A percentile compares a stretch with the other conserved stretches of the same genome.
Evolutionary conservation across 169 alveolate species (phyloP).

Genomic region (Theileria parva): DNA sequence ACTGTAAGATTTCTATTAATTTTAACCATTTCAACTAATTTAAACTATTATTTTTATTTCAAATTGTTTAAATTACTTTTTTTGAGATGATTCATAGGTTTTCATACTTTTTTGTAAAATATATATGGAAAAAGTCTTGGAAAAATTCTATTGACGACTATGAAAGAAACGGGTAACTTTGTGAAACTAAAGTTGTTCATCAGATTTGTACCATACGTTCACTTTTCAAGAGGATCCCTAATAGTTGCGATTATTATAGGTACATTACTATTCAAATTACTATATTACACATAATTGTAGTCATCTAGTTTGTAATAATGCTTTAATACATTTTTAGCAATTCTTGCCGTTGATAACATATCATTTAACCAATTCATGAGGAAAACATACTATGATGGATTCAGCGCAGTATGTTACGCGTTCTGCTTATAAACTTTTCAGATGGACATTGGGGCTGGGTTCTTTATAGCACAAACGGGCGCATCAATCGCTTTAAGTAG

Average conservation of each 20-base stretch:
- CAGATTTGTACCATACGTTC: conserved; percentile 11
- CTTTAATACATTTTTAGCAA: conserved; percentile 22
- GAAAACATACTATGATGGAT: conserved; percentile 55
- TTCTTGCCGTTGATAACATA: conserved; percentile 51
- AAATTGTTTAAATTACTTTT: too few relatives aligned
- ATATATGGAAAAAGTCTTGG: neutral
- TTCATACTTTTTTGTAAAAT: neutral
- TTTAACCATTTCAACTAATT: neutral
- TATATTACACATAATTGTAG: neutral
- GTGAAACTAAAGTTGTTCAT: neutral
- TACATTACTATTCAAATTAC: neutral
- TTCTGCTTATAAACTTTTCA: neutral
- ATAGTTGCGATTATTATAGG: conserved; percentile 13
- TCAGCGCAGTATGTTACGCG: conserved; percentile 23
- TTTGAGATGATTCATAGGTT: neutral
- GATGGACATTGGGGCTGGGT: conserved; percentile 64
- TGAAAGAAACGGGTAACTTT: neutral
- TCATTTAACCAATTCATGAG: conserved; percentile 38
- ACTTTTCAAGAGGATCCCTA: conserved; percentile 8
- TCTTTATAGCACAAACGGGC: conserved; percentile 50
- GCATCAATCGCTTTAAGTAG: conserved; percentile 33
- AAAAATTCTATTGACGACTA: neutral
- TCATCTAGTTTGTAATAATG: neutral
- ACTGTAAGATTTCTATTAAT: conserved; percentile 4
- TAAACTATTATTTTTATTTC: too few relatives aligned